Evolutionary conservation across 768 basidiomycete genomes (phyloP), one percentile per base, ranked within the genome.

Genomic region (Hypsizygus marmoreus): DNA sequence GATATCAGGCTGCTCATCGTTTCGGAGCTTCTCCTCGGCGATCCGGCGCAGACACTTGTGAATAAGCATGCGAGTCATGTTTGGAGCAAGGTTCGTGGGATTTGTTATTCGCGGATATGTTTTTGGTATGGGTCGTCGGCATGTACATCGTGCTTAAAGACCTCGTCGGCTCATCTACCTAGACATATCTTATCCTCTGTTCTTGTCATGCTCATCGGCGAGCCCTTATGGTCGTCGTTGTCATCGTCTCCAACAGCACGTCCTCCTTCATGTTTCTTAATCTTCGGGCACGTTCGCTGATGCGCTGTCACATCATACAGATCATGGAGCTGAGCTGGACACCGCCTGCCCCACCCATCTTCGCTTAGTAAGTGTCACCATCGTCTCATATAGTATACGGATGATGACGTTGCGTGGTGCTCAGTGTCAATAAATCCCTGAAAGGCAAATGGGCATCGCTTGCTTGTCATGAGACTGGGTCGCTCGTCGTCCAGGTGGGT

Each of bases 311-410:
- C 25, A 5, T 36, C 4, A 11, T 12, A 6, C 42, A 91, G 86
- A 90, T 93, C 56, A 93, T 93, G 91, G 91, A 93, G 62, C 67
- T 93, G 25, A 85, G 83, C 4, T 93, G 91, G 91, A 87, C 87
- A 2, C 75, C 86, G 16, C 90, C 89, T 29, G 88, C 88, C 0
- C 91, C 91, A 19, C 91, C 91, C 2, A 92, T 93, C 59, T 93
- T 93, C 60, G 80, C 86, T 2, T 90, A 83, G 90, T 91, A 63
- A 57, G 86, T 71, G 16, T 47, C 42, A 22, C 14, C 24, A 3
- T 33, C 44, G 25, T 49, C 32, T 16, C 6, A 26, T 28, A 6
- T n/a, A 50, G 10, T 24, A 16, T 28, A 46, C 35, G 51, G 7
- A 45, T 44, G 37, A 34, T 50, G 13, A 39, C 14, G 30, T 24